phyloP scores from a whole-genome alignment of 225 moss, liverwort and hornwort species.

The Rhytidiadelphus loreus region DNA sequence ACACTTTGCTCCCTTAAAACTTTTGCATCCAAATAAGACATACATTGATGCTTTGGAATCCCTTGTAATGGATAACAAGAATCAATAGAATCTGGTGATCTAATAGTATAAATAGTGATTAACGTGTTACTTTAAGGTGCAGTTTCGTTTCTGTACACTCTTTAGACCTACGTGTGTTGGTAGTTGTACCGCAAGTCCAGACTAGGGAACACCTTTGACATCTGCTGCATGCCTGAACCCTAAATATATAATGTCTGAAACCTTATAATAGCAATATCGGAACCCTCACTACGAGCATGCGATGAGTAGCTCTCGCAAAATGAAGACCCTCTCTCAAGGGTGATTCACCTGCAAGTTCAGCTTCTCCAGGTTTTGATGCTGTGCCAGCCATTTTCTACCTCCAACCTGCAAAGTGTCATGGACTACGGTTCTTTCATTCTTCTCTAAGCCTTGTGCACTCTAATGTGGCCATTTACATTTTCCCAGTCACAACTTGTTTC shows the following conservation, averaged over 20 bases:
- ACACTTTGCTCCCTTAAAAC: not conserved
- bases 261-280: not conserved
- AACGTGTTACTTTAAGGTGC: not conserved
- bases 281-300: not conserved
- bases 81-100: not conserved
- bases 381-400: slow-evolving; percentile 53
- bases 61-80: not conserved
- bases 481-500: not conserved
- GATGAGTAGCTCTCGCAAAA: not conserved
- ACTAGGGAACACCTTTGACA: not conserved
- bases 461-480: not conserved
- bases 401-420: slow-evolving; percentile 42
- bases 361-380: slow-evolving; percentile 73
- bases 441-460: not conserved
- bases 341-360: slow-evolving; percentile 67
- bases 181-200: not conserved
- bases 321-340: not conserved
- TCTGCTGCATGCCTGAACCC: not conserved
- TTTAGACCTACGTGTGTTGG: not conserved
- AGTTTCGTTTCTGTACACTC: not conserved
- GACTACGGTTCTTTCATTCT: not conserved
- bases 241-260: not conserved
- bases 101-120: not conserved
- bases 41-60: not conserved
- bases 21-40: not conserved